These are phyloP conservation scores for Pseudopyricularia cyperi DNA, from an alignment of 2,329 filamentous ascomycete species.

Conservation along the genomic window DNA sequence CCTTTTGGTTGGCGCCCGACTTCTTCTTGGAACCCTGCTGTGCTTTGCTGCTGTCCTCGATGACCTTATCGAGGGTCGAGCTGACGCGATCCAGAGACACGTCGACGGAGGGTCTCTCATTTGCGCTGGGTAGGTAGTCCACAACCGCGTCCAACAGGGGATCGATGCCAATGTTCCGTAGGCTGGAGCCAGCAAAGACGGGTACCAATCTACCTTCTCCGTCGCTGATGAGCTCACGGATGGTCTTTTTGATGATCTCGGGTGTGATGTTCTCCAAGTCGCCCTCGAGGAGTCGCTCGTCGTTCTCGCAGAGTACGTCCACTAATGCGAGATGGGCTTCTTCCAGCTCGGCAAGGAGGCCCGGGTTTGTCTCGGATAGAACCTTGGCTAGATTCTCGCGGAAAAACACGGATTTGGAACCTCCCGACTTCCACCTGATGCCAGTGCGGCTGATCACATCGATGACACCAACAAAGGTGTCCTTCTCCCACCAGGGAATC, in stretches of 20 bases:
- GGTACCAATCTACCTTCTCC: constrained; percentile 66
- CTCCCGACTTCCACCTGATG: constrained; percentile 52
- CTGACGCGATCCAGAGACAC: constrained; percentile 32
- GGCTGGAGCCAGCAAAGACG: constrained; percentile 82
- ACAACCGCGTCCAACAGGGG: constrained; percentile 80
- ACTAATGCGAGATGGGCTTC: constrained; percentile 66
- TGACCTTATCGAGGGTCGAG: constrained; percentile 26
- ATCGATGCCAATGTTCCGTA: constrained; percentile 88
- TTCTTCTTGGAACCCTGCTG: constrained; percentile 7
- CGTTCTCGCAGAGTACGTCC: constrained; percentile 76
- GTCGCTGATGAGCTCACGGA: constrained; percentile 58
- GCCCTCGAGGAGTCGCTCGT: constrained; percentile 72
- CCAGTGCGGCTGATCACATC: constrained; percentile 68
- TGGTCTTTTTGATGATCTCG: constrained; percentile 54
- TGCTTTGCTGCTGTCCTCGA: constrained; percentile 15
- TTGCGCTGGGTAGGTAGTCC: constrained; percentile 74
- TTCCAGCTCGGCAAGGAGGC: constrained; percentile 54
- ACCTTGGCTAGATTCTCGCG: constrained; percentile 13
- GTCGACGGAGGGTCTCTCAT: constrained; percentile 12
- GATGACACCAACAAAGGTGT: constrained; percentile 68
- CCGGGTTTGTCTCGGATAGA: constrained; percentile 38
- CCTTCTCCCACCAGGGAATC: constrained; percentile 86
- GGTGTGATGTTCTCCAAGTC: constrained; percentile 62
- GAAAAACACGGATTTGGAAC: constrained; percentile 16
- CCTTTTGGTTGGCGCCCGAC: neutral